phyloP scores from a whole-genome alignment of 345 rosid species.

The Crucihimalaya himalaica region DNA sequence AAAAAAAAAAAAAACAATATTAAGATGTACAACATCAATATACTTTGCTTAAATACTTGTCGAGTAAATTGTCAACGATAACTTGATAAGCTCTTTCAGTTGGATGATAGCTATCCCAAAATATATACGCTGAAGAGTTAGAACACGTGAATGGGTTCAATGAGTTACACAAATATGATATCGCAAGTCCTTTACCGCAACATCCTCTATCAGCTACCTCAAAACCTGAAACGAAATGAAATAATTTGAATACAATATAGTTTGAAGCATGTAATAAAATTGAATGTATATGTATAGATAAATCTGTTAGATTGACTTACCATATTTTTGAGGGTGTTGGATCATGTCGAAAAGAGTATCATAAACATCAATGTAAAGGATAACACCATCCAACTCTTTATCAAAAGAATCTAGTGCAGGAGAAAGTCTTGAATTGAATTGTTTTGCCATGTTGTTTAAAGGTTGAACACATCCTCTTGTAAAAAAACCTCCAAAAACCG shows the following conservation, averaged over 20 bases:
- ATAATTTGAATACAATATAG: neutral
- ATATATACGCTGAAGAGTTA: constrained; percentile 46
- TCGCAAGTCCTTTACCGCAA: constrained; percentile 61
- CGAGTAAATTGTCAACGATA: constrained; percentile 25
- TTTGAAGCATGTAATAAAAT: neutral
- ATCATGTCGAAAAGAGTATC: constrained; percentile 48
- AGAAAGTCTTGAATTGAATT: constrained; percentile 33
- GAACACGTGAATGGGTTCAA: constrained; percentile 41
- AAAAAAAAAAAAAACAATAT: neutral
- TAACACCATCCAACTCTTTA: constrained; percentile 28
- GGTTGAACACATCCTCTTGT: constrained; percentile 14
- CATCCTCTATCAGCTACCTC: constrained; percentile 54
- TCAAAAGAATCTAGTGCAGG: constrained; percentile 15
- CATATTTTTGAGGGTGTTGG: constrained; percentile 43
- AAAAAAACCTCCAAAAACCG: constrained; percentile 16
- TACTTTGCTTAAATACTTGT: constrained; percentile 12
- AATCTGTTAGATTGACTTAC: constrained; percentile 23
- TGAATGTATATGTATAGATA: neutral
- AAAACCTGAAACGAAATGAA: constrained; percentile 40
- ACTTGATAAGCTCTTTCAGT: constrained; percentile 56
- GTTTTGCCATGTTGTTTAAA: constrained; percentile 30
- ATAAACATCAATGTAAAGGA: constrained; percentile 53
- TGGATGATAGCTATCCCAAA: constrained; percentile 48
- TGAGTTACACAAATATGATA: constrained; percentile 48
- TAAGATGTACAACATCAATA: neutral